Base-by-base conservation (phyloP, 306 rosid species). In the Biancaea sappan region DNA sequence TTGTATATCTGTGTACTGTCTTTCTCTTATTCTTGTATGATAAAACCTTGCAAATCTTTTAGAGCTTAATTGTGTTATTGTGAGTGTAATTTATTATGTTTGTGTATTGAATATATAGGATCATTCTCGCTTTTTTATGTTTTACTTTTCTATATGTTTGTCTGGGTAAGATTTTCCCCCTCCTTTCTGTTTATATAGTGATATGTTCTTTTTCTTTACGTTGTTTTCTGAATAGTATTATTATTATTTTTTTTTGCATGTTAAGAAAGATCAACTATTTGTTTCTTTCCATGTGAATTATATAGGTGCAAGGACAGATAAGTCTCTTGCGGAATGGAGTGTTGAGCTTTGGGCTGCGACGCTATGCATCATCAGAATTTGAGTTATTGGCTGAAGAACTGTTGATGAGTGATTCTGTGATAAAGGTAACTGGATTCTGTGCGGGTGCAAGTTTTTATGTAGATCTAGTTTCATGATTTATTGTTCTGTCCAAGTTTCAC, bases 291-390 rank as follows among this genome's bases (percentile, higher is more conserved):
- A 57, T 57, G 44, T 84, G 74, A 73, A 31, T 69, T 59, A 40
- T 77, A 22, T 81, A 95, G 99, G 99, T 95, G 35, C 98, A 95
- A 90, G 99, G 99, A 57, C 99, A 95, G 82, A 90, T 95, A 76
- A 95, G 96, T 82, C 88, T 95, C 79, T 82, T 95, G 83, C 77
- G 84, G 80, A 88, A 83, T 54, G 96, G 97, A 65, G 88, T 92
- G 68, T 71, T 95, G 83, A 92, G 99, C 88, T 95, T 95, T 83
- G 99, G 99, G 70, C 87, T 95, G 65, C 91, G 82, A 14, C 99
- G 92, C 77, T 95, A 88, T 78, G 88, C 97, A 67, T 77, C 92
- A 47, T 95, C 99, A 52, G 99, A 95, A 82, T 95, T 95, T 77
- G 99, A 95, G 90, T 84, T 95, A 79, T 86, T 86, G 81, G 99